Conservation (phyloP, 2,329 filamentous ascomycete species). For the Sclerotinia subarctica region DNA sequence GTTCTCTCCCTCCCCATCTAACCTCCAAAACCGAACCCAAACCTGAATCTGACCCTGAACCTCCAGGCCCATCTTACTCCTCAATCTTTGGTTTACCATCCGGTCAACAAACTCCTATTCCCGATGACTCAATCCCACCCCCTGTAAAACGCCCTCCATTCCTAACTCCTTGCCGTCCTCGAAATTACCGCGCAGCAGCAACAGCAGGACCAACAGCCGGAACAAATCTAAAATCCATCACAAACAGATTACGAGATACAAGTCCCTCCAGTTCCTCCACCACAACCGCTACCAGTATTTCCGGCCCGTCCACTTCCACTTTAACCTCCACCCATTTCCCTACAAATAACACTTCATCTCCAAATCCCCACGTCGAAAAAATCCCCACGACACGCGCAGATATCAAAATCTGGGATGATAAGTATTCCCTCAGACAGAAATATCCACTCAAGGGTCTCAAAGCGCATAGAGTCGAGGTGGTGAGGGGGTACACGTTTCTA, state of each 20-base stretch:
- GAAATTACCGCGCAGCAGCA: not conserved
- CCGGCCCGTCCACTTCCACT: not conserved
- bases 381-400: not conserved
- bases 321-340: no score
- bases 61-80: not conserved
- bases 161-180: conserved; percentile 25
- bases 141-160: conserved; percentile 27
- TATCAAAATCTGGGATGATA: conserved; percentile 28
- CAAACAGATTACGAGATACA: not conserved
- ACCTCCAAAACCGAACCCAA: not conserved
- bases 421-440: conserved; percentile 29
- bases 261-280: not conserved
- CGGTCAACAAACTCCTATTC: not conserved
- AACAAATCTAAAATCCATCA: not conserved
- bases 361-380: not conserved
- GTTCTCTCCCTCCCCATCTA: conserved; percentile 36
- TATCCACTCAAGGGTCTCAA: conserved; percentile 20
- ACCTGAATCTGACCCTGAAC: not conserved
- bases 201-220: no score
- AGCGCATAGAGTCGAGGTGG: conserved; percentile 31
- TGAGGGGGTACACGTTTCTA: conserved; percentile 28
- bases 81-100: not conserved
- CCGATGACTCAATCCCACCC: not conserved
- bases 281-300: not conserved
- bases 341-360: no score